Percentiles rank a stretch among this genome's conserved stretches.
Evolutionary conservation across 164 flowering plant genomes (phyloP).

Genomic region (Chimonanthus salicifolius): DNA sequence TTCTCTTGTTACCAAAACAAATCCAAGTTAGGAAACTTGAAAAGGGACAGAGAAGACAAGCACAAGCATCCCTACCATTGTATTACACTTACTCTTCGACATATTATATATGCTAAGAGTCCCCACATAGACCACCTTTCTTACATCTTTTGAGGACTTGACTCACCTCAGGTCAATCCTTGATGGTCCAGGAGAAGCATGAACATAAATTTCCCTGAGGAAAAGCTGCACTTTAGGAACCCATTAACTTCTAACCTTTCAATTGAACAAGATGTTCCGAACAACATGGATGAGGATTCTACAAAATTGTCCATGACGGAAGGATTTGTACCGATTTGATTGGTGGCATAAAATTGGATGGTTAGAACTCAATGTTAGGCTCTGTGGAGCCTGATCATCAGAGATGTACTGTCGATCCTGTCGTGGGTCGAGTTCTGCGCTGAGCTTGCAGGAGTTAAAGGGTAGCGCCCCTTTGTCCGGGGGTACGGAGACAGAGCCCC

Average conservation of each 20-base stretch:
- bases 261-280: not conserved
- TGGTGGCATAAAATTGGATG: no score
- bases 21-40: constrained; percentile 4
- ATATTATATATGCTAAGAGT: constrained; percentile 2
- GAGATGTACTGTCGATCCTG: no score
- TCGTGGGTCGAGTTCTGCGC: no score
- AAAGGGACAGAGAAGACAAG: constrained; percentile 1
- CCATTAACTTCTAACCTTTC: not conserved
- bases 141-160: constrained; percentile 3
- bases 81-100: not conserved
- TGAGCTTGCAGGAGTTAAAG: no score
- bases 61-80: constrained; percentile 10
- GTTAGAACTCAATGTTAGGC: no score
- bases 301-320: not conserved
- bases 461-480: no score
- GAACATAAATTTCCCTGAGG: not conserved
- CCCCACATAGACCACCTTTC: constrained; percentile 15
- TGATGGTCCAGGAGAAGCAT: not conserved
- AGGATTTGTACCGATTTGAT: no score
- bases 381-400: no score
- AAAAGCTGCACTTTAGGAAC: not conserved
- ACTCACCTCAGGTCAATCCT: not conserved
- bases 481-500: no score
- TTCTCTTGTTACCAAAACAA: constrained; percentile 22
- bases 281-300: not conserved